Evolutionary conservation across 169 alveolate species (phyloP).

Genomic region (Eimeria brunetti): DNA sequence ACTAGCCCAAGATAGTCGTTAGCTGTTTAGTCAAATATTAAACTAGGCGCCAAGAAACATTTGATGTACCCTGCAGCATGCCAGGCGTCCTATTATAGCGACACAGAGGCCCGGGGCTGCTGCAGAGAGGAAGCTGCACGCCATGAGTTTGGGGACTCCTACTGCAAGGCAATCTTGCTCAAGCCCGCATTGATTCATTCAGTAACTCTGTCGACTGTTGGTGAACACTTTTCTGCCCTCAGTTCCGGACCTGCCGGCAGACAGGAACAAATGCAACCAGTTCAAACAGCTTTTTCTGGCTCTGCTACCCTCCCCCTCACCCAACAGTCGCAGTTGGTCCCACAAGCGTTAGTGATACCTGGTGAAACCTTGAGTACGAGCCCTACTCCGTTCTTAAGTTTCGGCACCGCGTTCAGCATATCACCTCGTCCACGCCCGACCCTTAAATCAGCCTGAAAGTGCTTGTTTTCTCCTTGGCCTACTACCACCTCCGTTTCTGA

Average conservation of each 20-base stretch:
- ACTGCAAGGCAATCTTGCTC: background rate
- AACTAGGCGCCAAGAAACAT: background rate
- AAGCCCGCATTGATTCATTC: background rate
- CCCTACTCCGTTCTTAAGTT: too few species aligned
- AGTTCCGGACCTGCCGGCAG: background rate
- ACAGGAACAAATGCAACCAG: background rate
- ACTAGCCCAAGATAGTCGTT: background rate
- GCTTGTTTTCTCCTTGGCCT: too few species aligned
- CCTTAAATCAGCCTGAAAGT: too few species aligned
- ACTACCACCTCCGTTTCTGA: too few species aligned
- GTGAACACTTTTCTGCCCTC: background rate
- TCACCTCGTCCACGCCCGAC: too few species aligned
- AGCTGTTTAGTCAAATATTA: background rate
- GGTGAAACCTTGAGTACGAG: too few species aligned
- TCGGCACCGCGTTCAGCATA: too few species aligned
- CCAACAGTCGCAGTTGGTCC: too few species aligned
- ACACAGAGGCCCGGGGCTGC: background rate
- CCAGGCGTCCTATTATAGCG: background rate
- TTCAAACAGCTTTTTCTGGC: background rate
- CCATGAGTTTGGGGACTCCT: background rate
- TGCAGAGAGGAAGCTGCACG: background rate
- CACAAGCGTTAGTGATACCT: too few species aligned
- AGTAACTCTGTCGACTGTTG: background rate
- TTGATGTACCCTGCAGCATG: background rate
- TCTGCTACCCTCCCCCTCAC: background rate